Evolutionary conservation across 2,329 filamentous ascomycete genomes (phyloP).

Genomic region (Colletotrichum tabaci): DNA sequence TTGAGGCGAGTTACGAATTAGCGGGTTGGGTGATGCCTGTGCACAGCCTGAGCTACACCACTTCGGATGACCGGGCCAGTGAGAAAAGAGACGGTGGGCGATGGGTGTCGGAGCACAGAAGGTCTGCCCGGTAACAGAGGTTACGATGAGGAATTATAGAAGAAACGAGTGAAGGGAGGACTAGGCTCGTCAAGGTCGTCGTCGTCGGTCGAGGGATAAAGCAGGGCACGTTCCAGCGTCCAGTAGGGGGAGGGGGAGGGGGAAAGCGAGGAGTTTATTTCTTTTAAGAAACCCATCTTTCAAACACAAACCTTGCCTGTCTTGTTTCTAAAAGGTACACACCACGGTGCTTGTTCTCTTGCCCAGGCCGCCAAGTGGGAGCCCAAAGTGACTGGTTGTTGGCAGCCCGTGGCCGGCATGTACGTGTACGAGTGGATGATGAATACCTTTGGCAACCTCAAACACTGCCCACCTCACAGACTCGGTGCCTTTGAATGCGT

Average conservation of each 20-base stretch:
- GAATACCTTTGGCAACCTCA: background rate
- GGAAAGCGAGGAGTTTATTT: constrained; percentile 34
- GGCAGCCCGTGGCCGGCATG: background rate
- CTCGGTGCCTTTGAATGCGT: background rate
- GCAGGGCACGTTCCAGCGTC: constrained; percentile 19
- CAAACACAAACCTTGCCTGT: constrained; percentile 34
- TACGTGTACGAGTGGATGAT: background rate
- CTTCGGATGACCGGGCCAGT: constrained; percentile 35
- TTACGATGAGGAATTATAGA: constrained; percentile 14
- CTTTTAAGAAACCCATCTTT: constrained; percentile 32
- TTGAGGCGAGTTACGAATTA: constrained; percentile 29
- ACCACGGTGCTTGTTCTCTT: background rate
- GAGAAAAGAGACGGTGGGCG: constrained; percentile 3
- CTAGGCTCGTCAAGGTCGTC: constrained; percentile 5
- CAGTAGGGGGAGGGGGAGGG: background rate
- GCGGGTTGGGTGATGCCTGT: constrained; percentile 30
- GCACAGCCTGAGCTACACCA: constrained; percentile 27
- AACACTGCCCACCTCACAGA: constrained; percentile 23
- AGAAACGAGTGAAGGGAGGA: constrained; percentile 36
- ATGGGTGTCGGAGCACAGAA: constrained; percentile 26
- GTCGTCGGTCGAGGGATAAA: constrained; percentile 31
- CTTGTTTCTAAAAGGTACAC: constrained; percentile 23
- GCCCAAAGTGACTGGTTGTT: constrained; percentile 25
- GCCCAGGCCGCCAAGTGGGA: constrained; percentile 38
- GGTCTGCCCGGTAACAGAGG: constrained; percentile 6